Base-by-base conservation (phyloP, 2,329 filamentous ascomycete species). In the Chaetomiaceae sp. region DNA sequence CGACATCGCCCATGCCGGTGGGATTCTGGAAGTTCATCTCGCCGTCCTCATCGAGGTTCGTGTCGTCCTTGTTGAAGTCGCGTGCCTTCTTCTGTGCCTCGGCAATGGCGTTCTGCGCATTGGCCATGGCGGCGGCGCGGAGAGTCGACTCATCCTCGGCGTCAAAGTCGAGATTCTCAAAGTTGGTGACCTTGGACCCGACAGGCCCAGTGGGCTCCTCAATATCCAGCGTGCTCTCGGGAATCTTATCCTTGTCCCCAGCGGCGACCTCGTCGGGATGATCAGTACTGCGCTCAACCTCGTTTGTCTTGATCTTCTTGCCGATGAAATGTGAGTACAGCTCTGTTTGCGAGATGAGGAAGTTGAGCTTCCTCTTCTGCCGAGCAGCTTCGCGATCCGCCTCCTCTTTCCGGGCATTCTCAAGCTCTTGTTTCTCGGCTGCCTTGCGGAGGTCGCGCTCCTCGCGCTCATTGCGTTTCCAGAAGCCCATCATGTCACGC, bases 1-100 rank as follows among this genome's bases (percentile, higher is more conserved):
- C 89, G 61, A 96, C 90, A 63, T 94, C 91, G 63, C 92, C 92
- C 63, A 99, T 79, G 65, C 92, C 94, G 4, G 91, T 94, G 0
- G 94, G 94, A 68, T 99, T 97, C 73, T 99, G 94, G 77, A 99
- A 99, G 74, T 99, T 99, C 87, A 99, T 89, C 73, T 99, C 94
- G 63, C 91, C 92, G 65, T 96, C 91, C 54, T 96, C 90, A 60
- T 94, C 87, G 65, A 84, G 81, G 48, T 82, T 58, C 44, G 48
- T 76, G 48, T 83, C 75, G 9, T 78, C 77, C 56, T 90, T 85
- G 73, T 97, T 95, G 78, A 99, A 99, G 9, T 89, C 89, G 47
- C 90, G 85, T 1, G 94, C 94, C 69, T 94, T 91, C 68, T 90
- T 85, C 69, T 96, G 90, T 1, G 94, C 94, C 69, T 96, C 89